Base-by-base conservation (phyloP, 805 yeast genomes). In the Nakazawaea ishiwadae region DNA sequence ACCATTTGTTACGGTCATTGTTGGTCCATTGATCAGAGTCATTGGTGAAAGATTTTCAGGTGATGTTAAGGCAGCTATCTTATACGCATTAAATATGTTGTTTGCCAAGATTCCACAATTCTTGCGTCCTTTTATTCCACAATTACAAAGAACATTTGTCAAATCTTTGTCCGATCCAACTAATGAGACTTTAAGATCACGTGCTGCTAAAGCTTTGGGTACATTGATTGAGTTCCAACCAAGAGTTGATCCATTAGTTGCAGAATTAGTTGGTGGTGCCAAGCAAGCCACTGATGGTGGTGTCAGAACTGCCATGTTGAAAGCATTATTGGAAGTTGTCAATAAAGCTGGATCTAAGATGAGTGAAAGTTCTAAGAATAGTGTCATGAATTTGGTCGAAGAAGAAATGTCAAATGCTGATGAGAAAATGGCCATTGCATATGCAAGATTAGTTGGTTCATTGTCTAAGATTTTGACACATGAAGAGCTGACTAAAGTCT, bases 21-120 rank as follows among this genome's bases (percentile, higher is more conserved):
- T 96, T 20, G 99, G 99, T 65, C 99, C 99, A 30, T 73, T 93
- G 56, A 93, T 93, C 64, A 88, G 99, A 72, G 96, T 91, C 43
- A 86, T 91, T 56, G 99, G 99, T 56, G 99, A 93, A 63, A 80
- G 96, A 62, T 91, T 87, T 50, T 76, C 82, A 14, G 75, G 95
- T 47, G 96, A 89, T 51, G 87, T 93, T 52, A 93, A 93, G 70
- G 82, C 96, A 28, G 96, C 96, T n/a, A 91, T 95, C 51, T 71
- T 93, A 55, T 72, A 74, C 48, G 95, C 98, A 1, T 73, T 95
- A 60, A 84, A 84, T 56, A 76, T 76, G 48, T 67, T 95, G 56
- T 79, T 93, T 54, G 65, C 66, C 18, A 85, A 88, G 68, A 84
- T 91, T 51, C 96, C 99, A 2, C 87, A 84, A 56, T 86, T 87